Evolutionary conservation across 2,329 filamentous ascomycete genomes (phyloP).

Genomic region (Xylaria sp.): DNA sequence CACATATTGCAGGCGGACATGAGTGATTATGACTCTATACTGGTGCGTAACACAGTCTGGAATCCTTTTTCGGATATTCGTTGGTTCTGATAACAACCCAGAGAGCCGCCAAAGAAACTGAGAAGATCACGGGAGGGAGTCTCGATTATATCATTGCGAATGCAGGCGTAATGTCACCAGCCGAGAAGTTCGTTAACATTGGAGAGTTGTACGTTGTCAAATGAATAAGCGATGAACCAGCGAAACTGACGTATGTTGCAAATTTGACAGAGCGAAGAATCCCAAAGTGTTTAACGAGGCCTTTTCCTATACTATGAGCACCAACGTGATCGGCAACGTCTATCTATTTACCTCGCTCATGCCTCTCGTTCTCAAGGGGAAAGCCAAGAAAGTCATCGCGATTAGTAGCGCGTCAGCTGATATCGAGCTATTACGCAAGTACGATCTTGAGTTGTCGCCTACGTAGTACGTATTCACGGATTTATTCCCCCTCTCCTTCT

Average conservation of each 20-base stretch:
- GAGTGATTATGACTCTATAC: neutral
- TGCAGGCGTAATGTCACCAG: neutral
- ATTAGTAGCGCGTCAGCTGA: slow-evolving; percentile 48
- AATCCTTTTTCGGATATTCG: neutral
- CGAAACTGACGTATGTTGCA: neutral
- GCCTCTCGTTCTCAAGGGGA: slow-evolving; percentile 62
- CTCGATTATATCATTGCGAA: slow-evolving; percentile 16
- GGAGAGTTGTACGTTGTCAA: neutral
- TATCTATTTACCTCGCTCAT: slow-evolving; percentile 64
- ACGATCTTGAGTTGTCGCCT: slow-evolving; percentile 2
- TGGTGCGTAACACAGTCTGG: neutral
- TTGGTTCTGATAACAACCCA: neutral
- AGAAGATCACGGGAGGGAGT: slow-evolving; percentile 6
- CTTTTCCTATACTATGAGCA: neutral
- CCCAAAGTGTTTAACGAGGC: slow-evolving; percentile 7
- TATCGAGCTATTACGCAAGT: neutral
- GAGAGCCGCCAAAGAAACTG: slow-evolving; percentile 3
- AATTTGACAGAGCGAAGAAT: neutral
- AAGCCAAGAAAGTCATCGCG: slow-evolving; percentile 49
- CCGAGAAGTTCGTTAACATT: neutral
- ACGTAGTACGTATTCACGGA: neutral
- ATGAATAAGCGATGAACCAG: neutral
- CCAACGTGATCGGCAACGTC: slow-evolving; percentile 63
- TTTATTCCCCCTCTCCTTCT: neutral
- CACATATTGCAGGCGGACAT: slow-evolving; percentile 11